Evolutionary conservation across 257 asterid genomes (phyloP), one percentile per base, ranked within the genome.

Genomic region (Ballota nigra): DNA sequence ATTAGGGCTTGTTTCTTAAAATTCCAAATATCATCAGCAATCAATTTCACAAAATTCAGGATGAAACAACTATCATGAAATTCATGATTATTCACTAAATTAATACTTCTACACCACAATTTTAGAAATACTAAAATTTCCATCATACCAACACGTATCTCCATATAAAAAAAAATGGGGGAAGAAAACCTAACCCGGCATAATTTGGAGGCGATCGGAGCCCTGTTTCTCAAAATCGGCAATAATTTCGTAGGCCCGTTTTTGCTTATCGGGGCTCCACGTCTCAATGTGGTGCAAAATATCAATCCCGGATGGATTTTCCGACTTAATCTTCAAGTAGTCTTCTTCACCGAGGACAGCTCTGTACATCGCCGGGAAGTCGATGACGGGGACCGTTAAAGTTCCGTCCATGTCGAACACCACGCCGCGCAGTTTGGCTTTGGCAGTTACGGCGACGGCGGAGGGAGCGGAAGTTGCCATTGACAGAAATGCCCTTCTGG

Each of bases 371-470:
- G 92, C 92, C 68, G 63, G 91, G 77, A 94, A 94, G 62, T 94
- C 93, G 66, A 94, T 94, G 60, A 81, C 97, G 69, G 99, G 99
- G 6, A 94, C 92, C 15, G 99, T 94, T 34, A 94, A 79, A 70
- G 99, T 94, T 66, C 99, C 97, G 75, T 94, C 99, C 97, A 94
- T 94, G 84, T 94, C 99, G 84, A 94, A 94, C 66, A 91, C 96
- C 28, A 94, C 85, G 67, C 99, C 99, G 7, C 91, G 82, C 15
- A 94, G 78, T 33, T 84, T 88, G 74, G 90, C 22, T 77, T 83
- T 85, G 16, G 84, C 7, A 29, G 75, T 15, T 12, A 29, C 70
- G 70, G 75, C 72, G 66, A 66, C 41, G 72, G 58, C n/a, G 31
- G 29, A 63, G 68, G 77, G 6, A 57, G 63, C 55, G 63, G 83